Evolutionary conservation across 2,329 filamentous ascomycete species (phyloP), one percentile per base, ranked within the genome.

Genomic region (Aureobasidium sp.): DNA sequence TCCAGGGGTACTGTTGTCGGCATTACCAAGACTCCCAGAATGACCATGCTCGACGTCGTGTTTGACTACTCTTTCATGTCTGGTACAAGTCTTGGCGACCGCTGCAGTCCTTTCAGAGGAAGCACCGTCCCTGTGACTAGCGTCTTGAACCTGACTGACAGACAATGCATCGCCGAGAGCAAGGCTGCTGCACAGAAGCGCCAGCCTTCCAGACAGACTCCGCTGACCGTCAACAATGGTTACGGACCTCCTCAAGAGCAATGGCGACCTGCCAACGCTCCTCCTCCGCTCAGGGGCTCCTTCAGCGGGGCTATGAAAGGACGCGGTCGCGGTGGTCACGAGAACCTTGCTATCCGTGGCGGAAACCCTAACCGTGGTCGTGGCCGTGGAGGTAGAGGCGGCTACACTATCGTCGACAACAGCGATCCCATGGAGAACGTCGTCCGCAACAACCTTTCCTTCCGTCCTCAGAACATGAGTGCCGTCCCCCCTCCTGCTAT

Each of bases 41-140:
- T 87, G 27, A 83, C 89, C 49, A 81, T 96, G 61, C 80, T 99
- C 38, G 94, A 99, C 71, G 84, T 97, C 61, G 86, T 99, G 8
- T 99, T 96, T 74, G 95, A 99, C 71, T 84, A 84, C 13, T 88
- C 90, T 0, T 99, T 99, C 74, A 97, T 99, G 92, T 95, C 91
- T 69, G 94, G 94, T 64, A 96, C 92, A 1, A 94, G 89, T 0
- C 81, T 99, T 17, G 89, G 90, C 62, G 91, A 92, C 60, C 87
- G 94, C 62, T 96, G 93, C 70, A 90, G 91, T 27, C 86, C 90
- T 38, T 99, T 99, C 84, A 85, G 93, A 37, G 94, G 94, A 57
- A 92, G 94, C 71, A 96, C 94, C 0, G 91, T 99, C 4, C 84
- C 90, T 1, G 84, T 87, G 7, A 88, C 88, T n/a, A 88, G 89